Evolutionary conservation across 2,329 filamentous ascomycete species (phyloP).

Genomic region (Biscogniauxia mediterranea): DNA sequence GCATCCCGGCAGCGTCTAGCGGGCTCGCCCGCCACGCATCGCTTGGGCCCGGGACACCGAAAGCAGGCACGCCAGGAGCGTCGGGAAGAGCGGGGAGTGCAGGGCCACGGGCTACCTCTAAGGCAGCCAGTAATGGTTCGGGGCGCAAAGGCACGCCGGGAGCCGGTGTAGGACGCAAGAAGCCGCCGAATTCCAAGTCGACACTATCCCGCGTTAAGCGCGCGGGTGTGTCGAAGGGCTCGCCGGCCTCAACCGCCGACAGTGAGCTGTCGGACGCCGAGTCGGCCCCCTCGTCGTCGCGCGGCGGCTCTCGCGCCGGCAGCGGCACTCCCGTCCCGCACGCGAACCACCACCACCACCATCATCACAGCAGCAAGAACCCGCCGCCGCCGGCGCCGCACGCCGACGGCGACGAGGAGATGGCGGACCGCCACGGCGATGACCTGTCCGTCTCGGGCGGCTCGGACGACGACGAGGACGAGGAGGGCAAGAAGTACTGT

Average conservation of each 20-base stretch:
- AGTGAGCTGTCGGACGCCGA: conserved; percentile 65
- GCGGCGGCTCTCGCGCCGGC: conserved; percentile 38
- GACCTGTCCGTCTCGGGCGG: conserved; percentile 39
- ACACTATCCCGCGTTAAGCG: conserved; percentile 62
- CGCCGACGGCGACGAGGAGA: conserved; percentile 30
- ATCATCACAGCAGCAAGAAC: conserved; percentile 19
- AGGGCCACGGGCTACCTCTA: conserved; percentile 53
- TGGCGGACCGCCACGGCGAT: conserved; percentile 45
- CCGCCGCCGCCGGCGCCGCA: conserved; percentile 4
- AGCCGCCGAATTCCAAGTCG: conserved; percentile 48
- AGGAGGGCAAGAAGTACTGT: conserved; percentile 79
- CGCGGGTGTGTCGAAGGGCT: conserved; percentile 52
- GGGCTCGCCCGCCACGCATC: conserved; percentile 62
- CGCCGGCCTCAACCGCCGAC: conserved; percentile 61
- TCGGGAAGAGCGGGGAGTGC: conserved; percentile 55
- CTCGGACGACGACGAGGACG: conserved; percentile 63
- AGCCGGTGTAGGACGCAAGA: conserved; percentile 34
- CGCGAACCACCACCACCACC: conserved; percentile 24
- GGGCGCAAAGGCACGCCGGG: conserved; percentile 45
- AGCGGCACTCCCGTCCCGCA: conserved; percentile 38
- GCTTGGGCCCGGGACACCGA: conserved; percentile 61
- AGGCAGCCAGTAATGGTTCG: conserved; percentile 38
- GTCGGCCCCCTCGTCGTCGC: conserved; percentile 52
- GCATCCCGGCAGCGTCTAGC: conserved; percentile 51
- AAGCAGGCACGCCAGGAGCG: conserved; percentile 40